phyloP scores from a whole-genome alignment of 2,329 filamentous ascomycete genomes.

The Graphiopsis chlorocephala region DNA sequence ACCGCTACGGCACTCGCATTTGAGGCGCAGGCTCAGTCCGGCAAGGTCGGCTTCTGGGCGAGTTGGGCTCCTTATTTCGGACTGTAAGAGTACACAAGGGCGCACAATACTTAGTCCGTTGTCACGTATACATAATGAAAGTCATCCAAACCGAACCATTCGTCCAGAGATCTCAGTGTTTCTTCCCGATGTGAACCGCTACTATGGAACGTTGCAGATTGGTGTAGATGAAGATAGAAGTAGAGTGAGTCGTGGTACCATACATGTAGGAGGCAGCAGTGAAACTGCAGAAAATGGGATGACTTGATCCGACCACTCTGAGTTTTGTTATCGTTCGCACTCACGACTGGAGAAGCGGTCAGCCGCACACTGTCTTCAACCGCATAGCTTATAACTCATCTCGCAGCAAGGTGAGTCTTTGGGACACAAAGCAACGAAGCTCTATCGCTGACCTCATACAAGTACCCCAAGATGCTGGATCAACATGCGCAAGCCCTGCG shows the following conservation, averaged over 20 bases:
- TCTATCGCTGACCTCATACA: not conserved
- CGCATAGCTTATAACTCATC: not conserved
- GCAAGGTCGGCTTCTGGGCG: not conserved
- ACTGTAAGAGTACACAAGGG: not conserved
- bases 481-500: not conserved
- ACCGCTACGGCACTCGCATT: not conserved
- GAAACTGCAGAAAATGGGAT: not conserved
- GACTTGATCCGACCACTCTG: not conserved
- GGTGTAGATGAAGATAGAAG: not conserved
- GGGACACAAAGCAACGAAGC: not conserved
- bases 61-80: not conserved
- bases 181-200: not conserved
- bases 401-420: not conserved
- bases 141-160: not conserved
- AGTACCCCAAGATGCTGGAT: not conserved
- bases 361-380: not conserved
- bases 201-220: too few species aligned
- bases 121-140: not conserved
- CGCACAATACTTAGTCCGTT: not conserved
- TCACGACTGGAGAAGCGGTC: not conserved
- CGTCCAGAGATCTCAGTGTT: not conserved
- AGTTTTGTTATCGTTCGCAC: not conserved
- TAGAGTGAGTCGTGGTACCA: not conserved
- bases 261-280: not conserved
- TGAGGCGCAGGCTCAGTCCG: not conserved